Evolutionary conservation across 2,329 filamentous ascomycete genomes (phyloP).

Genomic region (Ceratocystis destructans): DNA sequence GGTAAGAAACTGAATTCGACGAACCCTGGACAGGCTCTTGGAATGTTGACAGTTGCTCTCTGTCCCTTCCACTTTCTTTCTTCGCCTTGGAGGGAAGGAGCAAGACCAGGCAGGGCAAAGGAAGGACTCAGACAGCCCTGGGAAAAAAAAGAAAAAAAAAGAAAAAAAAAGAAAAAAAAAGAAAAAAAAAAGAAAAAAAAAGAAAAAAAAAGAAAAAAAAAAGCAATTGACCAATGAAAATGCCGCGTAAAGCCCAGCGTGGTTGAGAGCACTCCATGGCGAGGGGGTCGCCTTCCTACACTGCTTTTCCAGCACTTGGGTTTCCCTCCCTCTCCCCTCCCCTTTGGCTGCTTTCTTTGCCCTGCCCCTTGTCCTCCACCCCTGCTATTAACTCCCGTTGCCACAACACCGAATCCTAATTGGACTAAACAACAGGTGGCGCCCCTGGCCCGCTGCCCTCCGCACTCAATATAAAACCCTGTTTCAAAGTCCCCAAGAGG

Average conservation of each 20-base stretch:
- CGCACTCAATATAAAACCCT: conserved; percentile 16
- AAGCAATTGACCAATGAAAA: neutral
- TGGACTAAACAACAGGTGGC: neutral
- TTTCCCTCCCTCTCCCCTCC: neutral
- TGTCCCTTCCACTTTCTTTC: too few relatives aligned
- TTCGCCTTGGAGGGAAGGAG: neutral
- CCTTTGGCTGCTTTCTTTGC: neutral
- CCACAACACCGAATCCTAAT: conserved; percentile 6
- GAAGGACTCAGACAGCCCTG: neutral
- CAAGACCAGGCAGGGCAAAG: neutral
- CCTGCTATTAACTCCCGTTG: conserved; percentile 7
- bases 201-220: too few relatives aligned
- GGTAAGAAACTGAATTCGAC: neutral
- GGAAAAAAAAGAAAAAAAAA: too few relatives aligned
- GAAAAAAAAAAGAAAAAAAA: too few relatives aligned
- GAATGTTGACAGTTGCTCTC: neutral
- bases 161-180: too few relatives aligned
- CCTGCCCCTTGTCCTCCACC: neutral
- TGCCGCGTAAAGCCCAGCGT: neutral
- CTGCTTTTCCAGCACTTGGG: neutral
- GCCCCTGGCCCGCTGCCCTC: conserved; percentile 10
- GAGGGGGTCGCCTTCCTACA: too few relatives aligned
- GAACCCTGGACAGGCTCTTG: neutral
- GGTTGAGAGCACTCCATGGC: too few relatives aligned
- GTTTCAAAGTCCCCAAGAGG: neutral